Conservation (phyloP, 2,329 filamentous ascomycete genomes). For the Aspergillus uvarum region DNA sequence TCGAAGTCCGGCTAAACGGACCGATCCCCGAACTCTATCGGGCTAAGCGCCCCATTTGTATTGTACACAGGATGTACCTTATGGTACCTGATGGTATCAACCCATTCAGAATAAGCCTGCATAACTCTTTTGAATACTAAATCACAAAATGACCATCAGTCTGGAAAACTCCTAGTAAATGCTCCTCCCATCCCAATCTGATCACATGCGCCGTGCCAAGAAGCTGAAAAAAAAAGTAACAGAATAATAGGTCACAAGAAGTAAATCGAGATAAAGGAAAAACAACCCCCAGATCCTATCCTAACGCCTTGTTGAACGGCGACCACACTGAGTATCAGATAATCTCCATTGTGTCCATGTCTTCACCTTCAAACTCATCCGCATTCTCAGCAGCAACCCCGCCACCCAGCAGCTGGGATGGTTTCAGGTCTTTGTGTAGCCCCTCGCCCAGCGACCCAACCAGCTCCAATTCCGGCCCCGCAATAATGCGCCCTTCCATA, state of each 20-base stretch:
- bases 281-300: not conserved
- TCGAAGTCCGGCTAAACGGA: slow-evolving; percentile 11
- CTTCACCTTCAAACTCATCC: slow-evolving; percentile 48
- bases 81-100: not conserved
- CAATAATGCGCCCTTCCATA: slow-evolving; percentile 84
- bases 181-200: not conserved
- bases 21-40: slow-evolving; percentile 13
- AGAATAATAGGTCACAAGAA: slow-evolving; percentile 1
- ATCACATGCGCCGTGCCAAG: not conserved
- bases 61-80: too few relatives aligned
- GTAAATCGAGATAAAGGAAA: not conserved
- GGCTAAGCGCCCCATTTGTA: not conserved
- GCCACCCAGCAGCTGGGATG: slow-evolving; percentile 28
- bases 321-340: not conserved
- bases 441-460: slow-evolving; percentile 56
- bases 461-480: slow-evolving; percentile 76
- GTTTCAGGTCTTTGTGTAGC: slow-evolving; percentile 35
- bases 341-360: slow-evolving; percentile 50
- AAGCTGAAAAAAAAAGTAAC: not conserved
- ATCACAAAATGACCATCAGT: not conserved
- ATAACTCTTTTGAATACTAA: not conserved
- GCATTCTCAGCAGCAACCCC: slow-evolving; percentile 31
- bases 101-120: not conserved
- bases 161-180: not conserved
- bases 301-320: not conserved